These are phyloP conservation scores for Trypanosoma theileri DNA, from an alignment of 208 protist species.

Conservation along the genomic window DNA sequence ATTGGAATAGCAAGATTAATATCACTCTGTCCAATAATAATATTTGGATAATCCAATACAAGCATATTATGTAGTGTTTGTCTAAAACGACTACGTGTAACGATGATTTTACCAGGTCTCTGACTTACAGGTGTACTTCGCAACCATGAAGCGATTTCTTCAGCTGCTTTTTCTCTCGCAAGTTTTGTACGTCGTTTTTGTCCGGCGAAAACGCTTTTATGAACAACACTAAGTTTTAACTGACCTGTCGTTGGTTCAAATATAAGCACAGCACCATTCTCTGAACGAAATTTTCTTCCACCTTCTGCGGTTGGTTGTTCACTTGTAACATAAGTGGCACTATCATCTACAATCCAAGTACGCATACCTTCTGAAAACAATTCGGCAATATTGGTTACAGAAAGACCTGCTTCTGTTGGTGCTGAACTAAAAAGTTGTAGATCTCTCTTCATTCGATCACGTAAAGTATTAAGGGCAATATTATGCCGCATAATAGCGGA, in stretches of 20 bases:
- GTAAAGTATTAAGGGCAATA: slow-evolving; percentile 99
- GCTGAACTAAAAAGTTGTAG: slow-evolving; percentile 99
- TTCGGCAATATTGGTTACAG: slow-evolving; percentile 98
- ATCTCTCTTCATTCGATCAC: slow-evolving; percentile 99
- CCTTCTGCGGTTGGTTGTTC: slow-evolving; percentile 99
- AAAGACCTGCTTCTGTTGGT: slow-evolving; percentile 99
- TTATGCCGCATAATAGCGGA: slow-evolving; percentile 99
- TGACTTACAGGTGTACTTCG: slow-evolving; percentile 98
- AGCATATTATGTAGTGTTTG: slow-evolving; percentile 94
- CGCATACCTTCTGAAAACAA: slow-evolving; percentile 99
- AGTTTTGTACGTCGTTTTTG: slow-evolving; percentile 99
- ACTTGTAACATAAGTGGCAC: slow-evolving; percentile 99
- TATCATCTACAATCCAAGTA: slow-evolving; percentile 99
- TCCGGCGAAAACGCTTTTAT: slow-evolving; percentile 99
- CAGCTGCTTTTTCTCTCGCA: slow-evolving; percentile 99
- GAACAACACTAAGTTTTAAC: slow-evolving; percentile 99
- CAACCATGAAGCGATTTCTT: slow-evolving; percentile 99
- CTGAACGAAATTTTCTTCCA: slow-evolving; percentile 96
- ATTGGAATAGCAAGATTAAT: slow-evolving; percentile 99
- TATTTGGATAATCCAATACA: slow-evolving; percentile 99
- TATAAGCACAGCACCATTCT: slow-evolving; percentile 99
- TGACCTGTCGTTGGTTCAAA: slow-evolving; percentile 99
- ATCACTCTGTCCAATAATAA: slow-evolving; percentile 99
- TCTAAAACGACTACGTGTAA: slow-evolving; percentile 98
- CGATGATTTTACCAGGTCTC: slow-evolving; percentile 99